A percentile compares a stretch with the other conserved stretches of the same genome.
Conservation (phyloP, 345 rosid genomes). For the Aquilaria yunnanensis region DNA sequence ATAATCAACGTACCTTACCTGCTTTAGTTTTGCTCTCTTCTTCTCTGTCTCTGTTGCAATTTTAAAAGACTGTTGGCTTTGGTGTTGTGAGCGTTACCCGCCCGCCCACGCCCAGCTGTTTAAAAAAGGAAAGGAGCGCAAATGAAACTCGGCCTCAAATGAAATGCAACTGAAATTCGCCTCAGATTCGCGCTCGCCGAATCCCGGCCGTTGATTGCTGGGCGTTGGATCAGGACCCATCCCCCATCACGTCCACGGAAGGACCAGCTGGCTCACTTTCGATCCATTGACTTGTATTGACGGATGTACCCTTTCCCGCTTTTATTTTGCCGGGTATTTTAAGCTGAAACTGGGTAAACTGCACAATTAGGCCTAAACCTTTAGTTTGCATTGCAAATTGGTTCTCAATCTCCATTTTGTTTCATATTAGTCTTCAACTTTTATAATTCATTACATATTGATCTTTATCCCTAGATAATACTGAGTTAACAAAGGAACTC, state of each 20-base stretch:
- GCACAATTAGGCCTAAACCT: too few relatives aligned
- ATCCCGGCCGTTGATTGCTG: conserved; percentile 34
- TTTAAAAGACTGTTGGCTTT: background rate
- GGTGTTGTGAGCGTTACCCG: conserved; percentile 26
- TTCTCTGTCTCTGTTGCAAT: background rate
- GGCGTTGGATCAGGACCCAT: conserved; percentile 12
- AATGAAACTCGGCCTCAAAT: conserved; percentile 26
- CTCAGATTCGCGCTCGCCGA: conserved; percentile 14
- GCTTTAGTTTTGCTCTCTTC: background rate
- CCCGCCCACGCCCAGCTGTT: conserved; percentile 21
- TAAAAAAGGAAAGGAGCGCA: conserved; percentile 22
- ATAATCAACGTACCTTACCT: too few relatives aligned
- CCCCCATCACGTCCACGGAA: conserved; percentile 18
- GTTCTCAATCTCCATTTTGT: too few relatives aligned
- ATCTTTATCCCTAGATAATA: too few relatives aligned
- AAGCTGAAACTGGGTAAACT: too few relatives aligned
- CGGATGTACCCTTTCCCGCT: conserved; percentile 10
- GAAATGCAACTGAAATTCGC: conserved; percentile 33
- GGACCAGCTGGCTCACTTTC: conserved; percentile 39
- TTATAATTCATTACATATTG: too few relatives aligned
- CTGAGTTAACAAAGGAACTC: too few relatives aligned
- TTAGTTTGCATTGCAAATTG: too few relatives aligned
- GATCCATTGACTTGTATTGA: conserved; percentile 1
- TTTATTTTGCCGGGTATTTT: too few relatives aligned
- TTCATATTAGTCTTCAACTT: too few relatives aligned